Base-by-base conservation (phyloP, 495 filamentous ascomycete species). In the Aspergillus campestris region DNA sequence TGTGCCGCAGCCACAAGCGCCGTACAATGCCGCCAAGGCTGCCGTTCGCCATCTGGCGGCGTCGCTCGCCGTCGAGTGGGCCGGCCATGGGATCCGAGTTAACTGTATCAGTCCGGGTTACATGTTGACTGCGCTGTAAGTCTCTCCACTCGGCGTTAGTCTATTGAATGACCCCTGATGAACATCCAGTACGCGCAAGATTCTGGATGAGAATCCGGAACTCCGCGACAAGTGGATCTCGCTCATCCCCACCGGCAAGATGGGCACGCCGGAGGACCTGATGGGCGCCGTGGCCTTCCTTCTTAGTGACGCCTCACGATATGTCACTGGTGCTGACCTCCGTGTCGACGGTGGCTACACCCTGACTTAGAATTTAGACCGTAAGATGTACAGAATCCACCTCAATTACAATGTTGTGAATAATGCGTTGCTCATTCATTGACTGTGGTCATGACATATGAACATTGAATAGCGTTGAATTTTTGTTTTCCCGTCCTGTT, bases 241-340 rank as follows among this genome's bases (percentile, higher is more conserved):
- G 7, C 74, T 94, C 29, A 97, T 95, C 45, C 91, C 91, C 0
- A 79, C 82, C 58, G 91, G 89, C 12, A 86, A 86, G 62, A 95
- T 97, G 89, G 91, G 91, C 11, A 76, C 83, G 5, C 92, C 91
- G 0, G 83, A 85, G 58, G 92, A 97, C 54, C 72, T 97, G 13
- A 95, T 91, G 88, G 91, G 91, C 1, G 81, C 91, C 1, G 91
- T 95, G 38, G 84, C 86, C 2, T 96, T 91, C 69, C 66, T 97
- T 53, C 79, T 86, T 27, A 91, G 86, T 45, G 92, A 95, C 60
- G 91, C 90, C 0, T 79, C 81, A 38, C 67, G 65, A 31, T 96
- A 95, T 69, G 80, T 96, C 36, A 97, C 89, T 10, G 91, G 92
- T 9, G 85, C 89, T 7, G 90, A 96, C 53, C 68, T 96, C 46